Conservation (phyloP, 441 rosid genomes). For the Arabidopsis hybrid region DNA sequence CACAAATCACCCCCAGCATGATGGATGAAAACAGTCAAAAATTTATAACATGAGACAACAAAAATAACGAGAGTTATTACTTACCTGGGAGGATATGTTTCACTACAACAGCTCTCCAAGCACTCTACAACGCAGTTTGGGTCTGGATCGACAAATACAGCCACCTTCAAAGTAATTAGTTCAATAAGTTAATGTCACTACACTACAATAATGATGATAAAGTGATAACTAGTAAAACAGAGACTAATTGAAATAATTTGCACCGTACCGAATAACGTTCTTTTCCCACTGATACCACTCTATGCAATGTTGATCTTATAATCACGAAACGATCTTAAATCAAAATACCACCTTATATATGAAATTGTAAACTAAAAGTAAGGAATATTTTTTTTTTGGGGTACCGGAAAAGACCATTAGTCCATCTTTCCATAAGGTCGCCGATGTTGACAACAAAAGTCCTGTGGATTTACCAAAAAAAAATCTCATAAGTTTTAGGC, state of each 20-base stretch:
- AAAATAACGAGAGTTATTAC: neutral
- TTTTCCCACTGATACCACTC: constrained; percentile 75
- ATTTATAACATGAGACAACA: neutral
- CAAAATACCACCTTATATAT: neutral
- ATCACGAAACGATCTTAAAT: neutral
- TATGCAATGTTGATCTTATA: constrained; percentile 72
- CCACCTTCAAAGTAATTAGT: constrained; percentile 50
- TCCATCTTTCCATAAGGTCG: constrained; percentile 95
- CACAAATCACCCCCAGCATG: neutral
- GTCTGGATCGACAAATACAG: constrained; percentile 74
- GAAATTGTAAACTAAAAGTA: neutral
- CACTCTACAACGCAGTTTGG: constrained; percentile 69
- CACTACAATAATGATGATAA: neutral
- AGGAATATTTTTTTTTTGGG: too few relatives aligned
- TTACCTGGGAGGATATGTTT: constrained; percentile 64
- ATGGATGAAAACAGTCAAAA: neutral
- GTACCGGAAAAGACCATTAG: constrained; percentile 43
- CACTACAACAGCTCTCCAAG: constrained; percentile 74
- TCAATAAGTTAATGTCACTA: neutral
- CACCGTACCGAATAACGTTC: constrained; percentile 80
- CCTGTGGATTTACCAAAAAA: constrained; percentile 49
- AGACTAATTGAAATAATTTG: constrained; percentile 1
- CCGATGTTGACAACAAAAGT: constrained; percentile 81
- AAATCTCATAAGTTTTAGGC: neutral
- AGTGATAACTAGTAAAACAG: neutral